phyloP scores from a whole-genome alignment of 768 basidiomycete species.

The Rhodotorula paludigena region DNA sequence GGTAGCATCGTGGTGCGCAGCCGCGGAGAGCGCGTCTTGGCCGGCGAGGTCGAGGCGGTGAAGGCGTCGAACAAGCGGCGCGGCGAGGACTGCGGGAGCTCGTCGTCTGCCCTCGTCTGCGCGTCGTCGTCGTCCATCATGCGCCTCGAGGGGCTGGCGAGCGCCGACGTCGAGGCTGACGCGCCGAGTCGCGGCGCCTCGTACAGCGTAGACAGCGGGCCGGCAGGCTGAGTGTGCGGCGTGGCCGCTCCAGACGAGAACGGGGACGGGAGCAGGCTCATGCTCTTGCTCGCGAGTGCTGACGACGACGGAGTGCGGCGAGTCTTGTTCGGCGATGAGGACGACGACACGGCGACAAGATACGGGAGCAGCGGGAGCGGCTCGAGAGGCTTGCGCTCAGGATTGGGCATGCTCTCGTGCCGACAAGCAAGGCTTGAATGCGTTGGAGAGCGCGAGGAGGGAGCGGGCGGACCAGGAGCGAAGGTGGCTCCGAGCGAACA shows the following conservation, averaged over 20 bases:
- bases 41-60: not conserved
- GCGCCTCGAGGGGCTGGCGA: not conserved
- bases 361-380: conserved; percentile 17
- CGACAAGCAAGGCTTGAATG: too few relatives aligned
- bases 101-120: conserved; percentile 4
- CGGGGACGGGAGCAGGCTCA: conserved; percentile 14
- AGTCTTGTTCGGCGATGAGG: not conserved
- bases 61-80: conserved; percentile 25
- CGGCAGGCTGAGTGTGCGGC: not conserved
- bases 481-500: too few relatives aligned
- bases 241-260: not conserved
- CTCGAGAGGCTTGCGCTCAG: conserved; percentile 1
- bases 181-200: not conserved
- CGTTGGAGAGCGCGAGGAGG: too few relatives aligned
- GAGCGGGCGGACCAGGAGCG: too few relatives aligned
- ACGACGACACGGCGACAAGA: not conserved
- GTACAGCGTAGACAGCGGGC: conserved; percentile 11
- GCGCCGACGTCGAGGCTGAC: not conserved
- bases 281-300: not conserved
- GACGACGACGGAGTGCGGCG: not conserved
- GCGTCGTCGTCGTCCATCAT: conserved; percentile 18
- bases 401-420: not conserved
- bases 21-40: not conserved
- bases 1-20: not conserved
- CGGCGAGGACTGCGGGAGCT: not conserved